These are phyloP conservation scores for Kentomonas sorsogonicus DNA, from an alignment of 208 protist species.

Conservation along the genomic window DNA sequence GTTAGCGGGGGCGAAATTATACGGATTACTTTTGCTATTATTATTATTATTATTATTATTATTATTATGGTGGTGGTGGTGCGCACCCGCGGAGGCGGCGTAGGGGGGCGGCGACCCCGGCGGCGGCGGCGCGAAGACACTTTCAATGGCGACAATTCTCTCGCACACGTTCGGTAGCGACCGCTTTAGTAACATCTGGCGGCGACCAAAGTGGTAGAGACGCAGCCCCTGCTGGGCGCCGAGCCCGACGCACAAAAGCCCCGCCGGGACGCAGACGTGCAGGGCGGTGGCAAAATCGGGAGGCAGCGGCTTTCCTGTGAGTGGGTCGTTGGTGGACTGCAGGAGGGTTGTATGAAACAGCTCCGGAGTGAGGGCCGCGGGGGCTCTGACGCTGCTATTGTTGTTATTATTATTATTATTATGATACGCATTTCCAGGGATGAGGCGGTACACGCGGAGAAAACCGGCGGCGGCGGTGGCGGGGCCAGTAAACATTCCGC, in stretches of 20 bases:
- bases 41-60: too few relatives aligned
- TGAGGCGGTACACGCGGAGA: too few relatives aligned
- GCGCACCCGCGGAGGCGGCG: slow-evolving; percentile 8
- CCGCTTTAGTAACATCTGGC: slow-evolving; percentile 60
- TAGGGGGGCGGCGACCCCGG: slow-evolving; percentile 15
- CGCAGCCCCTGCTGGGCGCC: slow-evolving; percentile 52
- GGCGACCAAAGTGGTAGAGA: slow-evolving; percentile 68
- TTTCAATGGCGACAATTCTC: slow-evolving; percentile 74
- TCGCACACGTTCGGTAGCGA: slow-evolving; percentile 52
- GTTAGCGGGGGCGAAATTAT: too few relatives aligned
- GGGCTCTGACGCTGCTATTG: too few relatives aligned
- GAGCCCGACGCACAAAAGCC: slow-evolving; percentile 73
- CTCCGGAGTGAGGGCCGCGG: slow-evolving; percentile 42
- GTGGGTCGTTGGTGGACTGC: slow-evolving; percentile 10
- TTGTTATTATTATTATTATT: too few relatives aligned
- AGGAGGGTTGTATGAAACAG: slow-evolving; percentile 62
- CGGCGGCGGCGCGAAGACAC: slow-evolving; percentile 56
- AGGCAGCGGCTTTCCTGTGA: not conserved
- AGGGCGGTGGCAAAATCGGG: slow-evolving; percentile 67
- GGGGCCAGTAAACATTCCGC: too few relatives aligned
- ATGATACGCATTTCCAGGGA: too few relatives aligned
- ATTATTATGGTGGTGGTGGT: slow-evolving; percentile 6
- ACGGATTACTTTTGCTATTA: too few relatives aligned
- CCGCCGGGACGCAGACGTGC: slow-evolving; percentile 66
- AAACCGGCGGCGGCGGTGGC: too few relatives aligned